phyloP scores from a whole-genome alignment of 305 asterid genomes.

The Fraxinus angustifolia region DNA sequence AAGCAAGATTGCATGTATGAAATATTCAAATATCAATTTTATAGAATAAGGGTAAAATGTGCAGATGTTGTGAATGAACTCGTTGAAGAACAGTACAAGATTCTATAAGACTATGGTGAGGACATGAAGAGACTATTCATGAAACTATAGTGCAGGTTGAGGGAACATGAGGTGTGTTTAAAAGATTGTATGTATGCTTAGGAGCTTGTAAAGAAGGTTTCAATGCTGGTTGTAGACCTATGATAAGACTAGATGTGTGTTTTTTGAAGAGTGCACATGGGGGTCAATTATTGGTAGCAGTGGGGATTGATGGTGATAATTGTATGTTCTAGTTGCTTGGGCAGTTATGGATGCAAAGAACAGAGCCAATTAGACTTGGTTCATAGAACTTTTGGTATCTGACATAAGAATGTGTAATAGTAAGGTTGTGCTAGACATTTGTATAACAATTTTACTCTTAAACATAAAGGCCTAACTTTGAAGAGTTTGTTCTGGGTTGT shows the following conservation, averaged over 20 bases:
- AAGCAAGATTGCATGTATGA: neutral
- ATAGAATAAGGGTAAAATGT: neutral
- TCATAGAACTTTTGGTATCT: neutral
- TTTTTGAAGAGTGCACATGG: neutral
- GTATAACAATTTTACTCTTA: neutral
- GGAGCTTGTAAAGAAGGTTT: neutral
- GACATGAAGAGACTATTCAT: neutral
- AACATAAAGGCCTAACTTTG: neutral
- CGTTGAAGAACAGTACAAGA: too few species aligned
- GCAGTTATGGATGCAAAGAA: neutral
- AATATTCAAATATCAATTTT: neutral
- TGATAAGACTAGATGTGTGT: neutral
- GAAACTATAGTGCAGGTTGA: neutral
- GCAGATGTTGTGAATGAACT: neutral
- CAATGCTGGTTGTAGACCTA: neutral
- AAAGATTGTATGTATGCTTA: neutral
- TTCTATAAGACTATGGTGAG: neutral
- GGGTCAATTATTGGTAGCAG: neutral
- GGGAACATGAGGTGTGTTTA: neutral
- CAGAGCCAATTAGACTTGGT: neutral
- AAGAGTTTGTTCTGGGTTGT: neutral
- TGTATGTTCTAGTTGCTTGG: neutral
- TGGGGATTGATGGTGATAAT: neutral
- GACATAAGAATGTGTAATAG: neutral
- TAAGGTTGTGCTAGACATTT: neutral